phyloP scores from a whole-genome alignment of 1,284 basidiomycete genomes.

The Sporisorium iseilematis-ciliati region DNA sequence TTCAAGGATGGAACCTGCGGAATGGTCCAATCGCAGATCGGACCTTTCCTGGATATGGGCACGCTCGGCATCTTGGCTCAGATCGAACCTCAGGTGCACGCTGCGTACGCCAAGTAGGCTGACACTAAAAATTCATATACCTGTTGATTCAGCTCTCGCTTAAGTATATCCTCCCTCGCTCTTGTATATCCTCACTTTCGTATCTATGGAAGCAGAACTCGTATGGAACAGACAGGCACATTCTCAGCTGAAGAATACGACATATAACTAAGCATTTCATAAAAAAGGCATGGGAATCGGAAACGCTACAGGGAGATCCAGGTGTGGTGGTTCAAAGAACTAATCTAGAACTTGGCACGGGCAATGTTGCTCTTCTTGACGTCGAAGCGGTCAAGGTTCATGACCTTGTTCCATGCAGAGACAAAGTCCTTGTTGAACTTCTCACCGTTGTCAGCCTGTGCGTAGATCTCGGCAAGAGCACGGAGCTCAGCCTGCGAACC shows the following conservation, averaged over 20 bases:
- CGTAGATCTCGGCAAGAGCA: constrained; percentile 37
- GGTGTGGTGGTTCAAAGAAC: background rate
- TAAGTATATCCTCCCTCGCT: background rate
- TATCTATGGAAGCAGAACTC: background rate
- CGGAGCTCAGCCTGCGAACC: constrained; percentile 46
- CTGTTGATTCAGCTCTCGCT: too few species aligned
- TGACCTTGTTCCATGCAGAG: constrained; percentile 47
- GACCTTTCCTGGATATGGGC: constrained; percentile 47
- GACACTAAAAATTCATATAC: too few species aligned
- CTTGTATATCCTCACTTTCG: background rate
- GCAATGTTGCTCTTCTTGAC: constrained; percentile 50
- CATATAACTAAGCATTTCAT: constrained; percentile 7
- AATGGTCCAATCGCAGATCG: constrained; percentile 48
- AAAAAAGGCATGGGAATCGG: background rate
- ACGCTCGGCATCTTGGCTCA: constrained; percentile 32
- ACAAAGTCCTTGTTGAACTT: constrained; percentile 48
- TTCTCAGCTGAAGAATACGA: background rate
- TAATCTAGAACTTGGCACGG: constrained; percentile 34
- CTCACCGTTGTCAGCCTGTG: constrained; percentile 43
- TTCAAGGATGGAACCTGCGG: constrained; percentile 42
- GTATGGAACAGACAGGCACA: background rate
- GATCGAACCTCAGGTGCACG: constrained; percentile 41
- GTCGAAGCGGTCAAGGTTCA: constrained; percentile 47
- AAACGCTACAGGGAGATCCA: constrained; percentile 7
- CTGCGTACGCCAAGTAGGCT: constrained; percentile 23